phyloP scores from a whole-genome alignment of 345 rosid genomes.

The Aegle marmelos region DNA sequence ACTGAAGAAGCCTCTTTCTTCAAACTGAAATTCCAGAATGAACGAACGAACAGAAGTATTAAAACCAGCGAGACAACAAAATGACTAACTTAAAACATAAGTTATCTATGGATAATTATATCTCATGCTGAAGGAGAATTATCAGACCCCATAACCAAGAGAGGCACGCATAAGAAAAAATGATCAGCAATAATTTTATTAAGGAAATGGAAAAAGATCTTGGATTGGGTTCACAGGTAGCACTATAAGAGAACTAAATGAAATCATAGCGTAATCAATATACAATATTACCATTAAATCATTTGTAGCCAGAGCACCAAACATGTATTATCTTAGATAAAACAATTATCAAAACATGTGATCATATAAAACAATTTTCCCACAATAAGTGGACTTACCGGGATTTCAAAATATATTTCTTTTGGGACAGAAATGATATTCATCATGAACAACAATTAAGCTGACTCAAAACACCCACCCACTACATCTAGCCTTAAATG shows the following conservation, averaged over 20 bases:
- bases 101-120: background rate
- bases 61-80: background rate
- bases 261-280: background rate
- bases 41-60: background rate
- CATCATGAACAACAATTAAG: background rate
- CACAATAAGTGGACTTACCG: background rate
- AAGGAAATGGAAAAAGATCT: background rate
- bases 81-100: background rate
- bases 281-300: background rate
- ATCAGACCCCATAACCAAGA: background rate
- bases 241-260: too few relatives aligned
- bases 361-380: background rate
- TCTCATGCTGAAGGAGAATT: too few relatives aligned
- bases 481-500: background rate
- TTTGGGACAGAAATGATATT: background rate
- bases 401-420: background rate
- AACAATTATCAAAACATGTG: too few relatives aligned
- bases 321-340: background rate
- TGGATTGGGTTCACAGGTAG: background rate
- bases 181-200: background rate
- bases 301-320: background rate
- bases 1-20: constrained; percentile 52
- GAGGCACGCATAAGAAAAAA: background rate
- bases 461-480: background rate
- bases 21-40: constrained; percentile 45